phyloP scores from a whole-genome alignment of 1,284 basidiomycete species.

The Tylopilus orsonianus region DNA sequence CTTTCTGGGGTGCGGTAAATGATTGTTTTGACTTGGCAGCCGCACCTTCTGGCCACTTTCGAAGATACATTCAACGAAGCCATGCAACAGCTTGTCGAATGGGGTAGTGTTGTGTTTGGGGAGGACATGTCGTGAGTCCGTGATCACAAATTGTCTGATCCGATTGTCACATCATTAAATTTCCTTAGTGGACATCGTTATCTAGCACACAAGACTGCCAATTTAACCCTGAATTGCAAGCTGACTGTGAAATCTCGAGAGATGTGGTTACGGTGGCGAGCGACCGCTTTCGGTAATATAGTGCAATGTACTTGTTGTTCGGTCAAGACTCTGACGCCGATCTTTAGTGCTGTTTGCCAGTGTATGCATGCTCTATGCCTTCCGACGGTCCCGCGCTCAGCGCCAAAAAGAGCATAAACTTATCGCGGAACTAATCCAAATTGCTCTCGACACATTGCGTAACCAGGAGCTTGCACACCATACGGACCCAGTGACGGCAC shows the following conservation, averaged over 20 bases:
- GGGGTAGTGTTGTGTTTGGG: constrained; percentile 76
- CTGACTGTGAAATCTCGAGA: constrained; percentile 68
- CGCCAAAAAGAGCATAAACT: constrained; percentile 66
- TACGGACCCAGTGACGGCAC: constrained; percentile 77
- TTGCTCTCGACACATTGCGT: constrained; percentile 78
- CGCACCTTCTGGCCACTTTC: constrained; percentile 52
- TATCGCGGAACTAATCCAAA: constrained; percentile 75
- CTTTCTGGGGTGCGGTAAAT: constrained; percentile 12
- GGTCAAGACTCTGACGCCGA: constrained; percentile 23
- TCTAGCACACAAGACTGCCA: constrained; percentile 73
- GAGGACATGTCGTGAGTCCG: constrained; percentile 68
- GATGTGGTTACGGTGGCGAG: constrained; percentile 69
- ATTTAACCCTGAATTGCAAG: constrained; percentile 71
- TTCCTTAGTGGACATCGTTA: constrained; percentile 65
- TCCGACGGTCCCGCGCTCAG: constrained; percentile 47
- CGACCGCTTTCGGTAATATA: constrained; percentile 61
- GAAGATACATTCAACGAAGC: constrained; percentile 80
- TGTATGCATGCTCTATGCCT: constrained; percentile 37
- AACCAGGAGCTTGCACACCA: constrained; percentile 87
- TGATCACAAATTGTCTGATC: constrained; percentile 25
- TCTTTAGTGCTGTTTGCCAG: constrained; percentile 35
- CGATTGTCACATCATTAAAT: constrained; percentile 25
- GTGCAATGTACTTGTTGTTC: constrained; percentile 11
- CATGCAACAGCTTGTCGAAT: constrained; percentile 76
- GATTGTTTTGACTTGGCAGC: constrained; percentile 38